Evolutionary conservation across 805 yeast species (phyloP).

Genomic region (Phaffomyces opuntiae): DNA sequence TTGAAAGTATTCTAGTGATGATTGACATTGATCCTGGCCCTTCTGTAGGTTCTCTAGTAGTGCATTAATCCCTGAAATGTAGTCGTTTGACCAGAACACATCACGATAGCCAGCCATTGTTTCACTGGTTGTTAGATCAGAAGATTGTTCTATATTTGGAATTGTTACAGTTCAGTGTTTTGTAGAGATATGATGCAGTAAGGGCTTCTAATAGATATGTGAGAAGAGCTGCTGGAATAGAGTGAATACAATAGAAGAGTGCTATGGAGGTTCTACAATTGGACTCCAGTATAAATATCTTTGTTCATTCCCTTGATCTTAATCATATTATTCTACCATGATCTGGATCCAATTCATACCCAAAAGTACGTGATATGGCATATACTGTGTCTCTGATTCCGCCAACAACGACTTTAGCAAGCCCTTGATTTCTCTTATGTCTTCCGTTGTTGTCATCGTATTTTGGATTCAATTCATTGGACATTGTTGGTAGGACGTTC

Average conservation of each 20-base stretch:
- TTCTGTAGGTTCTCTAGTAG: constrained; percentile 15
- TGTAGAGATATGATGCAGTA: background rate
- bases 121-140: background rate
- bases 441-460: constrained; percentile 28
- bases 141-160: background rate
- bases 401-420: constrained; percentile 64
- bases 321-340: constrained; percentile 42
- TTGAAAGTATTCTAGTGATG: constrained; percentile 14
- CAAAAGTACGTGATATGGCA: constrained; percentile 45
- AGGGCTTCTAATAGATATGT: background rate
- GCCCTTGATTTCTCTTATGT: constrained; percentile 45
- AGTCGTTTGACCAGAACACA: constrained; percentile 27
- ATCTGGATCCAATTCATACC: constrained; percentile 54
- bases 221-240: no score
- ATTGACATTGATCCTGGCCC: constrained; percentile 14
- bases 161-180: background rate
- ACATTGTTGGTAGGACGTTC: constrained; percentile 62
- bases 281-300: background rate
- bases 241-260: background rate
- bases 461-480: constrained; percentile 21
- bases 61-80: constrained; percentile 22
- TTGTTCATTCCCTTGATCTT: background rate
- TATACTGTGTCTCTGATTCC: constrained; percentile 40
- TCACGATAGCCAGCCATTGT: constrained; percentile 10
- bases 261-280: background rate